Evolutionary conservation across 1,284 basidiomycete genomes (phyloP).

Genomic region (Boletus semigastroideus): DNA sequence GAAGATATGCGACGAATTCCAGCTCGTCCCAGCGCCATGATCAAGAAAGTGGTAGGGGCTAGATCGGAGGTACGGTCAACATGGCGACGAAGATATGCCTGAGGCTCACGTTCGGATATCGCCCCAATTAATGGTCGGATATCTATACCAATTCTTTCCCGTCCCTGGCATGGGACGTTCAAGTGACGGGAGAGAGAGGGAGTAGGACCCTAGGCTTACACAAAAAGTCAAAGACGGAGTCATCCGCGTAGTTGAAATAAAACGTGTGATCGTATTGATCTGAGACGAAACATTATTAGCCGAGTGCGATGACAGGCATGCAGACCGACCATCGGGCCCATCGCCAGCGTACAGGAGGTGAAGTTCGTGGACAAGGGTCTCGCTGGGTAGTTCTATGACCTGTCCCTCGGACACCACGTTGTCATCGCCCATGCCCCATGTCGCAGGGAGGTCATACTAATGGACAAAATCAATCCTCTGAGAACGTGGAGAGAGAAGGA

Average conservation of each 20-base stretch:
- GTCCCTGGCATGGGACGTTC: slow-evolving; percentile 29
- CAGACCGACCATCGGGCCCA: slow-evolving; percentile 25
- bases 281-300: slow-evolving; percentile 3
- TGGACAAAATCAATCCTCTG: background rate
- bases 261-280: slow-evolving; percentile 37
- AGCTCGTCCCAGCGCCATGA: slow-evolving; percentile 34
- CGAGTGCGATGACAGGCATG: background rate
- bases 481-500: background rate
- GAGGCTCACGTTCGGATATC: slow-evolving; percentile 37
- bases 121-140: slow-evolving; percentile 36
- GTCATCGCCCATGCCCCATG: slow-evolving; percentile 39
- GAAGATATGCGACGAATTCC: slow-evolving; percentile 43
- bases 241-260: slow-evolving; percentile 36
- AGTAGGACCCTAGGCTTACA: slow-evolving; percentile 25
- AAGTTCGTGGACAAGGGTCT: slow-evolving; percentile 39
- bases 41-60: slow-evolving; percentile 42
- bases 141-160: slow-evolving; percentile 42
- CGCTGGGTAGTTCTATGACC: slow-evolving; percentile 31
- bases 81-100: background rate
- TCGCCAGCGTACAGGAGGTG: slow-evolving; percentile 46
- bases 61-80: background rate
- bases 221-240: slow-evolving; percentile 33
- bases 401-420: slow-evolving; percentile 43
- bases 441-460: slow-evolving; percentile 40
- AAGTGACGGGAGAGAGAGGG: background rate